Base-by-base conservation (phyloP, 805 yeast genomes). In the Saccharomycopsis capsularis region DNA sequence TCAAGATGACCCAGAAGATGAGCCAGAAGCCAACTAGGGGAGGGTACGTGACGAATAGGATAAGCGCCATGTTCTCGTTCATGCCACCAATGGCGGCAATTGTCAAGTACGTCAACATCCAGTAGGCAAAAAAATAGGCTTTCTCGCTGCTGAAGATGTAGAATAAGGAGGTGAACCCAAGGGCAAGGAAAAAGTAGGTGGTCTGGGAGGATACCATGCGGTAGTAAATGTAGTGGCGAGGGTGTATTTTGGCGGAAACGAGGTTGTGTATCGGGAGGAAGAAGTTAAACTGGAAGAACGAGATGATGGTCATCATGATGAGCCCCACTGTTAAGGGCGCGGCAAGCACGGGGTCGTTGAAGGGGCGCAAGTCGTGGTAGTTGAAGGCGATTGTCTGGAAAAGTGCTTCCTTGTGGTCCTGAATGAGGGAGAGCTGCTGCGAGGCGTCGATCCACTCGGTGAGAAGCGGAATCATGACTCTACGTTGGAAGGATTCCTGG, bases 241-340 rank as follows among this genome's bases (percentile, higher is more conserved):
- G 60, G 29, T 68, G 66, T 19, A 71, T 55, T 11, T 68, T 64
- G 24, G 60, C 56, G 0, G 74, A 74, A 35, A 77, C 67, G 4
- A 60, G 57, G 51, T 63, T 68, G 59, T 82, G 80, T 13, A 77
- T 54, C 15, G 71, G 70, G 21, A 63, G 59, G 55, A 81, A 80
- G 68, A 82, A 77, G 48, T 62, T 75, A 57, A 81, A 74, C 58
- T 78, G 84, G 71, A 82, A 81, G 60, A 84, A 81, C 6, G 89
- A 76, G 52, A 82, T 61, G 55, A 83, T 81, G 53, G 82, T 71
- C 57, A 81, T 65, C 58, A 78, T 82, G 57, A 82, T 75, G 50
- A 82, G 69, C n/a, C 90, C 90, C 47, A 83, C 75, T 59, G 81
- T 86, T 1, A 75, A 60, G 3, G 86, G 84, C 0, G 85, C 87